These are phyloP conservation scores for Pseudocercospora vitis DNA, from an alignment of 2,329 filamentous ascomycete genomes.

Conservation along the genomic window DNA sequence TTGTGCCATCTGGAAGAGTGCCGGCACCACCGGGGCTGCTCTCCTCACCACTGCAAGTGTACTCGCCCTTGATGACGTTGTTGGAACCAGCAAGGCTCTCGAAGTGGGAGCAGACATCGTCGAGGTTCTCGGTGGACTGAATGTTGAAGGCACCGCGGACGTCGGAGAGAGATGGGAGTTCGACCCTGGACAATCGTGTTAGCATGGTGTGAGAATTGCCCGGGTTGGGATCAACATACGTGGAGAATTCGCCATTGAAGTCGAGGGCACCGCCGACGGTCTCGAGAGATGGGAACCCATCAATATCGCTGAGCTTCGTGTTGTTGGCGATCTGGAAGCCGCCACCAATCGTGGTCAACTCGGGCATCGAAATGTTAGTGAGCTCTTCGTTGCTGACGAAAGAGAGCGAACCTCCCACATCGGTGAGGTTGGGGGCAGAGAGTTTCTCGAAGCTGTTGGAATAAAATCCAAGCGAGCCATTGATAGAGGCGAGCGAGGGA, in stretches of 20 bases:
- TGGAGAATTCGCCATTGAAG: slow-evolving; percentile 78
- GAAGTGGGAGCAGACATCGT: slow-evolving; percentile 44
- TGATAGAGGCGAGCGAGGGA: slow-evolving; percentile 70
- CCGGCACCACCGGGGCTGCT: slow-evolving; percentile 39
- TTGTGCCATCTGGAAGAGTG: slow-evolving; percentile 32
- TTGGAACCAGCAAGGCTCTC: slow-evolving; percentile 41
- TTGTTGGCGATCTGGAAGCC: slow-evolving; percentile 90
- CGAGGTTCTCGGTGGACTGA: slow-evolving; percentile 47
- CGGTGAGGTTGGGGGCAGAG: slow-evolving; percentile 68
- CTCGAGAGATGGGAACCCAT: slow-evolving; percentile 67
- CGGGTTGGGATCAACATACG: slow-evolving; percentile 58
- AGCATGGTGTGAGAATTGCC: slow-evolving; percentile 27
- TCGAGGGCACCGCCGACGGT: slow-evolving; percentile 77
- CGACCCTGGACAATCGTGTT: slow-evolving; percentile 57
- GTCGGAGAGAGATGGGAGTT: slow-evolving; percentile 58
- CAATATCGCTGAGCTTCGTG: slow-evolving; percentile 66
- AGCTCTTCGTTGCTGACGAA: slow-evolving; percentile 59
- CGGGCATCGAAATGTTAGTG: slow-evolving; percentile 73
- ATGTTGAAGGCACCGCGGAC: slow-evolving; percentile 54
- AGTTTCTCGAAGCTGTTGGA: slow-evolving; percentile 69
- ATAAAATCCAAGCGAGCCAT: slow-evolving; percentile 80
- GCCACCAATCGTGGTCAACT: slow-evolving; percentile 68
- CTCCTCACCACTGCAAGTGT: slow-evolving; percentile 42
- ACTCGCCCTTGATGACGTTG: slow-evolving; percentile 47
- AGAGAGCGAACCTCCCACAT: slow-evolving; percentile 59